Conservation (phyloP, 768 basidiomycete species). For the Boletus rex-veris region DNA sequence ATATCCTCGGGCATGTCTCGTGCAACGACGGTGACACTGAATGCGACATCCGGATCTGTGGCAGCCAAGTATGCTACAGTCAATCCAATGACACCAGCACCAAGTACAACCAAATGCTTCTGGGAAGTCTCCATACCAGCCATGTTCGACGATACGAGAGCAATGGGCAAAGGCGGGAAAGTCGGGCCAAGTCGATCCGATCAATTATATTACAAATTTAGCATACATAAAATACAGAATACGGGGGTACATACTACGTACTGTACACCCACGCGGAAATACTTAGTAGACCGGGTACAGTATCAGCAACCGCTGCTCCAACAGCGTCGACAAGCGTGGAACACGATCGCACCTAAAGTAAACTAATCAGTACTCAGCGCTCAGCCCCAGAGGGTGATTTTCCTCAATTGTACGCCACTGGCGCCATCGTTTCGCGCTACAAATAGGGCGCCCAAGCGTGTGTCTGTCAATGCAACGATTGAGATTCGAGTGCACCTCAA, state of each 20-base stretch:
- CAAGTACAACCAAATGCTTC: slow-evolving; percentile 31
- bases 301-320: too few relatives aligned
- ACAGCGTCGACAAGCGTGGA: background rate
- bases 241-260: too few relatives aligned
- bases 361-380: too few relatives aligned
- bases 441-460: slow-evolving; percentile 41
- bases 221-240: background rate
- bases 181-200: background rate
- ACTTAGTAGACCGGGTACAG: too few relatives aligned
- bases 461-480: slow-evolving; percentile 24
- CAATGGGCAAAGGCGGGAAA: background rate
- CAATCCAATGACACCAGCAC: slow-evolving; percentile 40
- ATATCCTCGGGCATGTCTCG: slow-evolving; percentile 37
- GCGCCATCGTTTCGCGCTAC: slow-evolving; percentile 32
- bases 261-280: too few relatives aligned
- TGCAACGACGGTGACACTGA: slow-evolving; percentile 31
- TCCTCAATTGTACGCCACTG: slow-evolving; percentile 35
- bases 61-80: slow-evolving; percentile 34
- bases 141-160: slow-evolving; percentile 10
- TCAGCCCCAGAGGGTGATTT: slow-evolving; percentile 42
- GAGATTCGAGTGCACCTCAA: background rate
- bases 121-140: slow-evolving; percentile 2
- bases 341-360: too few relatives aligned
- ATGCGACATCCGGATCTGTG: slow-evolving; percentile 16
- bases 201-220: background rate